Base-by-base conservation (phyloP, 148 eudicot genomes). In the Nepenthes mirabilis region DNA sequence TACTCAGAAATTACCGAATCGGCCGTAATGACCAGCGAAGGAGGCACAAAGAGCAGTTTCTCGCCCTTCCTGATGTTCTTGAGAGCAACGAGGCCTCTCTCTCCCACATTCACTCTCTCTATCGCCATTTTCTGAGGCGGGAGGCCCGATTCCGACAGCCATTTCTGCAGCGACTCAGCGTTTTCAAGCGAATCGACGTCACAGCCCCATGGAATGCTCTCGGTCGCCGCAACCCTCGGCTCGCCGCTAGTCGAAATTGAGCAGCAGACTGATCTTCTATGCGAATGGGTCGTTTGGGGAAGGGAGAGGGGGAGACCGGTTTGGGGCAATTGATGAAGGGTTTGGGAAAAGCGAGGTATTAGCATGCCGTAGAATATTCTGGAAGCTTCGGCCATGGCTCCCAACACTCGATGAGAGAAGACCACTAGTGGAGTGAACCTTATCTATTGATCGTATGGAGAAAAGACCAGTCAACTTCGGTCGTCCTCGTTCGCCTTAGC, bases 41-140 rank as follows among this genome's bases (percentile, higher is more conserved):
- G 98, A 65, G 98, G 98, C 14, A 93, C 91, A 72, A 88, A 93
- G 37, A 93, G 91, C 49, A 93, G 59, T 64, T 82, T 83, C 67
- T 93, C 98, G 5, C 95, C 91, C 33, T 86, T 86, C 56, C 98
- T 70, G 7, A 93, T 78, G 65, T 84, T 93, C 61, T 82, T 88
- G 37, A 70, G 57, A 58, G 96, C 98, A 45, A 93, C 98, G 23
- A 93, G 85, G 1, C 98, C 98, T 56, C 98, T 83, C 72, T 88
- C 98, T 36, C 98, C 98, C 2, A 93, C 85, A 2, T 82, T 83
- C 63, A 93, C 98, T 52, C 69, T 82, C 61, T 84, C 70, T 12
- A 93, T 83, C 45, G 49, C 91, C 95, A 93, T 82, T 59, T 93
- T 93, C 76, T 93, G 98, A 1, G 69, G 63, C 5, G 98, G 94